phyloP scores from a whole-genome alignment of 164 flowering plant genomes.

The Brasenia schreberi region DNA sequence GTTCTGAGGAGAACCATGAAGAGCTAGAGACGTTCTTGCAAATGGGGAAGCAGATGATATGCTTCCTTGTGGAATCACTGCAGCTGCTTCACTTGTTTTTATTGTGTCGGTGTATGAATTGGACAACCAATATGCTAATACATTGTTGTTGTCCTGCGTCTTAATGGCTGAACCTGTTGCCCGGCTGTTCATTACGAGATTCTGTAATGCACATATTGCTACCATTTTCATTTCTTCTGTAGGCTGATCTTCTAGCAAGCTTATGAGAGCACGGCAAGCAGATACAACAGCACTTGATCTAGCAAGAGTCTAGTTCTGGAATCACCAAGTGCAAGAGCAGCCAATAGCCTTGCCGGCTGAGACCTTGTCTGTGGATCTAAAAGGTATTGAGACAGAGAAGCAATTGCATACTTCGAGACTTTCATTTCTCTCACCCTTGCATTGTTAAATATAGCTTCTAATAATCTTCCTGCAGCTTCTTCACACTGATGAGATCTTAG shows the following conservation, averaged over 20 bases:
- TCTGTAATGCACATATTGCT: slow-evolving; percentile 73
- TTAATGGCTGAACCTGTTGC: no score
- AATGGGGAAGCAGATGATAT: no score
- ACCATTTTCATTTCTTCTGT: slow-evolving; percentile 87
- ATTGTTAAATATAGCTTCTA: slow-evolving; percentile 59
- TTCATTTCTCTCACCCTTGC: slow-evolving; percentile 66
- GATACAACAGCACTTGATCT: slow-evolving; percentile 57
- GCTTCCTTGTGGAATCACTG: no score
- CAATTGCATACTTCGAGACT: slow-evolving; percentile 48
- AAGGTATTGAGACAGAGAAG: slow-evolving; percentile 65
- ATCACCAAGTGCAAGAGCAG: slow-evolving; percentile 72
- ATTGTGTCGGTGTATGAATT: no score
- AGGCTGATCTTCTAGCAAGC: slow-evolving; percentile 73
- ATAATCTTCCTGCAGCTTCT: slow-evolving; percentile 60
- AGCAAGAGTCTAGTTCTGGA: slow-evolving; percentile 70
- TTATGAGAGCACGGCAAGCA: slow-evolving; percentile 76
- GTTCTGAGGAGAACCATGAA: no score
- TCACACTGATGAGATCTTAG: slow-evolving; percentile 68
- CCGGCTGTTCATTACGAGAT: slow-evolving; percentile 68
- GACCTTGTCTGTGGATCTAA: slow-evolving; percentile 77
- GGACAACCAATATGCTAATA: no score
- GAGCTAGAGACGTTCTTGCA: no score
- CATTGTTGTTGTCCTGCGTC: no score
- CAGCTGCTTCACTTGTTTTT: no score
- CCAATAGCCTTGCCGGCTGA: slow-evolving; percentile 60